These are phyloP conservation scores for Irpex lacteus DNA, from an alignment of 1,284 basidiomycete species.

Conservation along the genomic window DNA sequence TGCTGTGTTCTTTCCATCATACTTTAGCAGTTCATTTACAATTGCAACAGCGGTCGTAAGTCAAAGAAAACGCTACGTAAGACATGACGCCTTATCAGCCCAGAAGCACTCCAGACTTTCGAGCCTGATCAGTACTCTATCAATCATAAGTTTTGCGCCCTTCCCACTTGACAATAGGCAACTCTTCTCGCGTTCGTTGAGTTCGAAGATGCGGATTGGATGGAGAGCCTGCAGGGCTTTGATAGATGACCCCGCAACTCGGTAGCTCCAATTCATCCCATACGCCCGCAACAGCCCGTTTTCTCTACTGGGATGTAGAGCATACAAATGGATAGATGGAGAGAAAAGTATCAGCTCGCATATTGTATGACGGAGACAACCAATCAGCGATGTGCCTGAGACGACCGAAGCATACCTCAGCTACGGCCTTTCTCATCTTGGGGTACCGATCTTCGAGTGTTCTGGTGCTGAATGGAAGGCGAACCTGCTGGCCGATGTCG, in stretches of 20 bases:
- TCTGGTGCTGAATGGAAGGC: constrained; percentile 5
- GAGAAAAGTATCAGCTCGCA: neutral
- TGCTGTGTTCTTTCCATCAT: no score
- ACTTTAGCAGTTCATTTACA: neutral
- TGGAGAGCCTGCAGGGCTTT: constrained; percentile 3
- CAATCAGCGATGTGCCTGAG: neutral
- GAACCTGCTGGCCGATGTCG: constrained; percentile 6
- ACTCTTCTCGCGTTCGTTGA: neutral
- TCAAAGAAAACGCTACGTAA: neutral
- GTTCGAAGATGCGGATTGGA: neutral
- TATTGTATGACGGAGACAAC: neutral
- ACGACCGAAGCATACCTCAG: constrained; percentile 3
- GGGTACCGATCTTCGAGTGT: constrained; percentile 3
- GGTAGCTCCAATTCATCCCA: constrained; percentile 30
- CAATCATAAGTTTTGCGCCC: neutral
- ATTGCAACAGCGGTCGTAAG: neutral
- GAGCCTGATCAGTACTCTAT: no score
- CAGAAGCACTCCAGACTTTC: no score
- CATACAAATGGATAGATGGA: no score
- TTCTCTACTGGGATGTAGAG: constrained; percentile 27
- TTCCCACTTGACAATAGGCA: neutral
- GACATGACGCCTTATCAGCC: no score
- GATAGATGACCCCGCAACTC: constrained; percentile 29
- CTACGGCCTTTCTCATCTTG: constrained; percentile 3
- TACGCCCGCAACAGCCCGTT: constrained; percentile 18